Evolutionary conservation across 1,284 basidiomycete species (phyloP).

Genomic region (Caloboletus firmus): DNA sequence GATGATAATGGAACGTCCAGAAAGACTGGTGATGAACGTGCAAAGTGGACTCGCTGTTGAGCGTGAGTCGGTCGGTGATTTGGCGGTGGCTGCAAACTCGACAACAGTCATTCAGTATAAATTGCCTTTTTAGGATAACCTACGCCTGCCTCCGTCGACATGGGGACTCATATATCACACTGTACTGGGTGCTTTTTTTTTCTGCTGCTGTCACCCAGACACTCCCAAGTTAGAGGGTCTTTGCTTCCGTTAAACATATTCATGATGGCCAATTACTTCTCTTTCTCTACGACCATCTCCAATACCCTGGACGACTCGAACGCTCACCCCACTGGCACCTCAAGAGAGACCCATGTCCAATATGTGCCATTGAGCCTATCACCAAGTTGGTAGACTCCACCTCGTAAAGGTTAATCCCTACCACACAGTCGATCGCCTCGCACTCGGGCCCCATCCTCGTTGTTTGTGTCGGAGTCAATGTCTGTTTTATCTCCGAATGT

Average conservation of each 20-base stretch:
- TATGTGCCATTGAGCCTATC: neutral
- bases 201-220: neutral
- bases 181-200: neutral
- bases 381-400: neutral
- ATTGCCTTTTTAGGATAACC: slow-evolving; percentile 29
- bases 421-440: neutral
- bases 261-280: neutral
- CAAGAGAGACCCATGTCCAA: neutral
- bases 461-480: slow-evolving; percentile 27
- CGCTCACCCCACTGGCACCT: neutral
- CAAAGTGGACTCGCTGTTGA: neutral
- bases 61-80: slow-evolving; percentile 16
- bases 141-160: neutral
- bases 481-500: slow-evolving; percentile 32
- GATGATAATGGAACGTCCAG: neutral
- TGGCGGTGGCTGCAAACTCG: slow-evolving; percentile 7
- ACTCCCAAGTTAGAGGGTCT: neutral
- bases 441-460: neutral
- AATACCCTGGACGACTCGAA: neutral
- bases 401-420: neutral
- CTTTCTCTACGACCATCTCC: neutral
- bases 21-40: neutral
- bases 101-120: neutral
- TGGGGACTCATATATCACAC: no score
- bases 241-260: neutral